Evolutionary conservation across 306 rosid genomes (phyloP), one percentile per base, ranked within the genome.

Genomic region (Pterocarpus santalinus): DNA sequence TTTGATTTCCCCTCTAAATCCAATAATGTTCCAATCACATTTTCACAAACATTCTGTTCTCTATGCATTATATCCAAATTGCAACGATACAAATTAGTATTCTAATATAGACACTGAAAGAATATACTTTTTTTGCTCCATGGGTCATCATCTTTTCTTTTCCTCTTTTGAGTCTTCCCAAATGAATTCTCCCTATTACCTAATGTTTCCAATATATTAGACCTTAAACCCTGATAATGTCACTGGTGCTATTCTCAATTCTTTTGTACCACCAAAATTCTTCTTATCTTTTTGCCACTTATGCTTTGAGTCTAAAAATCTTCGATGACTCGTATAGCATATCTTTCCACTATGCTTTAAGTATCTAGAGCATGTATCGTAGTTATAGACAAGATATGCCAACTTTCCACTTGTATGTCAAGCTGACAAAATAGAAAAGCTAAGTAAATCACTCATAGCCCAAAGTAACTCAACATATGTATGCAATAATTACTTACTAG

Each of bases 221-320:
- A 2, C 3, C 38, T 35, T 35, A 35, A 3, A 35, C 43, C 49
- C 13, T 44, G 1, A 44, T 44, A 44, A 10, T 6, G 47, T 4
- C 10, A 43, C 9, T 5, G 47, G 47, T 43, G 47, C 47, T 43
- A 8, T 43, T 43, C 47, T 43, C 10, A 43, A 8, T 8, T 43
- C 47, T 43, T 43, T 43, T 44, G 49, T 44, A 44, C 10, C 8
- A 1, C 5, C 9, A 9, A 44, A 44, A 7, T 8, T 44, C 49
- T 44, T 44, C 49, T 44, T 44, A 5, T 44, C 11, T 9, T 7
- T 44, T 4, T 6, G 67, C 44, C 68, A 63, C 44, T 17, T 12
- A 63, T 63, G 68, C 36, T 63, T 63, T 63, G 44, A 32, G 16
- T 33, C 44, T 63, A 63, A 33, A 63, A 63, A 63, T 33, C 68